Base-by-base conservation (phyloP, 202 grass and related monocot genomes). In the Brachypodium distachyon region DNA sequence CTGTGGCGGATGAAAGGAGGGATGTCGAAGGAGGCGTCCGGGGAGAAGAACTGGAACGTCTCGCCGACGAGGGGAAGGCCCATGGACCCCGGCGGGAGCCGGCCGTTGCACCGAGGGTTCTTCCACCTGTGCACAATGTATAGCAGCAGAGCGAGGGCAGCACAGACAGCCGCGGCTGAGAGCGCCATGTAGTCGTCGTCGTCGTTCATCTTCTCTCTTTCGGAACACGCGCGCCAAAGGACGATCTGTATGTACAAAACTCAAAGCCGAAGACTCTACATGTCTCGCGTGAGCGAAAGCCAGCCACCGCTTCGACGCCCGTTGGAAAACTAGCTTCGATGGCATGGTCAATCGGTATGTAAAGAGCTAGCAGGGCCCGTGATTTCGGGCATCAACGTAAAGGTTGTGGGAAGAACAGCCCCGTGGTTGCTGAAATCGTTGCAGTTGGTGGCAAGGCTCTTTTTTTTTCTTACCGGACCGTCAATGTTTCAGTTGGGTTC, bases 1-100 rank as follows among this genome's bases (percentile, higher is more conserved):
- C 89, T 75, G n/a, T 76, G 46, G 3, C 79, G 62, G 81, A 91
- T 71, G 77, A 87, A 91, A 0, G 55, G 73, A n/a, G 81, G 77
- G 42, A 91, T 41, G 67, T 82, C 89, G 31, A 68, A 52, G 9
- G 89, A 78, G 6, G 73, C 26, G 33, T 91, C 82, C 0, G 81
- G 73, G 42, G 85, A 63, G 85, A 91, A 91, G 82, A 91, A 91
- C 21, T 85, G 81, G 40, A 88, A 41, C 43, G 89, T 91, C 68
- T 91, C 89, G 19, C 89, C 89, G 56, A 91, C n/a, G 52, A 91
- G 53, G n/a, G 89, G 89, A 12, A 88, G 32, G 40, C 89, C 89
- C 81, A 88, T 87, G 73, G 85, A 88, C 0, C 89, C 89, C 74
- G 89, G 85, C 38, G 85, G 89, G 12, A 91, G 82, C 19, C 55